A percentile compares a stretch with the other conserved stretches of the same genome.
These are phyloP conservation scores for Salix suchowensis DNA, from an alignment of 345 rosid genomes.

Conservation along the genomic window DNA sequence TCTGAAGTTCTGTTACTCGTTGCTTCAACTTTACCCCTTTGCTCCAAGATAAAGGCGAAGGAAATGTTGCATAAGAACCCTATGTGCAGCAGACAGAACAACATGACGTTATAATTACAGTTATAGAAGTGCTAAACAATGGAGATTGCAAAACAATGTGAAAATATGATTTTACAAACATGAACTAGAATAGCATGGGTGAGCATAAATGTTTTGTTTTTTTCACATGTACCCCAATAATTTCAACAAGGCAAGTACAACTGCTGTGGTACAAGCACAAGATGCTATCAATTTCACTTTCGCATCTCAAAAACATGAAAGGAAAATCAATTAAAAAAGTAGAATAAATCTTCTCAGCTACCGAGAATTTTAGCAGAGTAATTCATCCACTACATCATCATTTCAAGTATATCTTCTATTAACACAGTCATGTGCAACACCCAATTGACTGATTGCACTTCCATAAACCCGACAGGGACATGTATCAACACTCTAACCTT, in stretches of 20 bases:
- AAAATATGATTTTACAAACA: background rate
- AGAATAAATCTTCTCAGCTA: background rate
- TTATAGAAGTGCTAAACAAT: background rate
- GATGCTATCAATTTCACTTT: background rate
- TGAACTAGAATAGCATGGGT: background rate
- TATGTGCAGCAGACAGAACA: constrained; percentile 26
- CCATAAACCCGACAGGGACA: background rate
- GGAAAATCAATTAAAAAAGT: background rate
- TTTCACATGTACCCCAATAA: background rate
- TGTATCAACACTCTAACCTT: background rate
- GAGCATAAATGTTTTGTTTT: background rate
- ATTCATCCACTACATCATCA: too few relatives aligned
- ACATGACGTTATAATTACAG: background rate
- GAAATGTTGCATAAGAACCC: constrained; percentile 64
- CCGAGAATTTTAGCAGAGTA: too few relatives aligned
- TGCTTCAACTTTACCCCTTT: constrained; percentile 47
- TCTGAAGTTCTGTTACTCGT: constrained; percentile 34
- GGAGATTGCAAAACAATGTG: background rate
- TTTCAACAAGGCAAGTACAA: background rate
- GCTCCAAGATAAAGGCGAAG: constrained; percentile 55
- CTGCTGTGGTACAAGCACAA: background rate
- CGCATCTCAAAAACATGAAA: background rate
- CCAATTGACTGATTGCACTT: background rate
- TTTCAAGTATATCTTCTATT: too few relatives aligned
- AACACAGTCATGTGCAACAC: too few relatives aligned